phyloP scores from a whole-genome alignment of 345 rosid species.

The Cochlearia excelsa region DNA sequence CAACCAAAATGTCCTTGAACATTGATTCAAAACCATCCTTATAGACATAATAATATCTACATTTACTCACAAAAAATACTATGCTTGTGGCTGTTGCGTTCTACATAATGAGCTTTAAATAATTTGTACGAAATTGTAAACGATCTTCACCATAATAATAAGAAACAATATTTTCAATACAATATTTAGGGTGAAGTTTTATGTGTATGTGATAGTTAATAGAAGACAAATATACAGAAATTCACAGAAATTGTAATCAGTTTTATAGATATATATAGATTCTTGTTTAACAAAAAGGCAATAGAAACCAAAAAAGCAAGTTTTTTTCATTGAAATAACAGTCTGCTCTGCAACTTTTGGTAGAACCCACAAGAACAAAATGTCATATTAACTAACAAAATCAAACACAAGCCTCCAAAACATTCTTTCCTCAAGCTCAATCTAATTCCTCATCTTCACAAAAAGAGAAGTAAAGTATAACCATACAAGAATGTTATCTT shows the following conservation, averaged over 20 bases:
- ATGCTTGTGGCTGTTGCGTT: background rate
- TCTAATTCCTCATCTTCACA: constrained; percentile 8
- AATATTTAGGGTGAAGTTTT: background rate
- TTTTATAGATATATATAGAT: no score
- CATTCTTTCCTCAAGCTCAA: no score
- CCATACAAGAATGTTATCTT: background rate
- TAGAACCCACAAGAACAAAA: constrained; percentile 11
- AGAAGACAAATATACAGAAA: no score
- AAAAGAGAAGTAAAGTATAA: constrained; percentile 22
- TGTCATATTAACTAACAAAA: constrained; percentile 20
- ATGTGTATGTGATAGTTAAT: background rate
- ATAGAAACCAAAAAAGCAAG: no score
- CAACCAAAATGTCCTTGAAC: constrained; percentile 69
- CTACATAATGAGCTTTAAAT: background rate
- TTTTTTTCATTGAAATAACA: no score
- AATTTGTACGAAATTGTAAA: constrained; percentile 8
- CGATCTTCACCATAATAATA: background rate
- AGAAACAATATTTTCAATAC: background rate
- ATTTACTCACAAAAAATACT: background rate
- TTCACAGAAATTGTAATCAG: no score
- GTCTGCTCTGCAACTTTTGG: no score
- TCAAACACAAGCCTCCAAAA: constrained; percentile 15
- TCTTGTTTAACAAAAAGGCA: no score
- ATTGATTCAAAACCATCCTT: constrained; percentile 16
- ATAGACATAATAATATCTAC: background rate